Base-by-base conservation (phyloP, 2,329 filamentous ascomycete species). In the Aspergillus sp. region DNA sequence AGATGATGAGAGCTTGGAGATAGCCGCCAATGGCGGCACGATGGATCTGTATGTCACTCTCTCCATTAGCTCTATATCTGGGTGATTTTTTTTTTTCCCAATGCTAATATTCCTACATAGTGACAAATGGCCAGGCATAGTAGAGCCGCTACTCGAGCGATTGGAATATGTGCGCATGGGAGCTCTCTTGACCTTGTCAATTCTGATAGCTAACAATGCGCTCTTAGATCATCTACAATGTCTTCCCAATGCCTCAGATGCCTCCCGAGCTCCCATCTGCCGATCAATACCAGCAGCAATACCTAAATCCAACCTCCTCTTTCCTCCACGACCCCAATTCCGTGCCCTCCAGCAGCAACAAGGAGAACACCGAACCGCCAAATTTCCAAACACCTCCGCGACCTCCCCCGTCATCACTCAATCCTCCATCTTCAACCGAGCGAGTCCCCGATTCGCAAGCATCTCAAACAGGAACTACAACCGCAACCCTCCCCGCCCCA, bases 181-280 rank as follows among this genome's bases (percentile, higher is more conserved):
- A 15, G 18, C 56, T 50, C 44, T 45, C 30, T 50, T 24, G 8
- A 26, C 39, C 22, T 41, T 3, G n/a, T 9, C 26, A 24, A 22
- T 12, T 20, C 38, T 4, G 7, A 11, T 38, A 26, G 26, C 52
- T 53, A 18, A 53, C 24, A n/a, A 39, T 59, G 39, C 20, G 53
- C 63, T 45, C 61, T 52, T 26, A 96, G 90, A 93, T 92, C 64
- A 84, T 89, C 41, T 83, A 85, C 72, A 81, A 86, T 70, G 87
- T 88, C 52, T 96, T 96, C 66, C 86, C 89, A 42, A 87, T 89
- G 65, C 89, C 89, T 11, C 80, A 78, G 53, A 75, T 85, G 52
- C 81, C 77, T 43, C 73, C 76, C 59, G 68, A 76, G 64, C 69
- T 77, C 17, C 26, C 50, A 68, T 70, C 64, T 74, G 70, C 60